phyloP scores from a whole-genome alignment of 345 rosid species.

The Aquilaria malaccensis region DNA sequence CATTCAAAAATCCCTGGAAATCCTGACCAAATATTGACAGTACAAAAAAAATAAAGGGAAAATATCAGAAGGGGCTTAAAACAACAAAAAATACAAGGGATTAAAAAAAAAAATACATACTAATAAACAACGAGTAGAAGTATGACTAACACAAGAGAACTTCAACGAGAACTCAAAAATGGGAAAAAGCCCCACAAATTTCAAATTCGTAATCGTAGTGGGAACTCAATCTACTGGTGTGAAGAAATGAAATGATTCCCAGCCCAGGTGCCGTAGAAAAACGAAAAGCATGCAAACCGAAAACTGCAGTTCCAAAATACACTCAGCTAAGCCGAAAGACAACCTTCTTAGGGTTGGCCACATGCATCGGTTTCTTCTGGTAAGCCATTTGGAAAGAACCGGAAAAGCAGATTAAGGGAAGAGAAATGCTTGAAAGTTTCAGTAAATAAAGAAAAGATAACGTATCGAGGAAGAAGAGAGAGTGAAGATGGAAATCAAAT shows the following conservation, averaged over 20 bases:
- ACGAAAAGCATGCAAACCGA: neutral
- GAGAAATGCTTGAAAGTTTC: neutral
- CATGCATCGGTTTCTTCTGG: too few relatives aligned
- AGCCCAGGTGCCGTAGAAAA: too few relatives aligned
- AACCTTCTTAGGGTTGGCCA: neutral
- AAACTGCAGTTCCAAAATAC: constrained; percentile 3
- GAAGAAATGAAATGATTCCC: too few relatives aligned
- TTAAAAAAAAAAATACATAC: neutral
- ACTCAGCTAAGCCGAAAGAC: constrained; percentile 3
- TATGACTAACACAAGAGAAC: neutral
- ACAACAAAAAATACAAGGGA: neutral
- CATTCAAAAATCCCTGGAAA: constrained; percentile 86
- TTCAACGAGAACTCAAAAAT: neutral
- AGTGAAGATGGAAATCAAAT: constrained; percentile 4
- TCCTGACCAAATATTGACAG: constrained; percentile 36
- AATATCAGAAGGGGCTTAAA: neutral
- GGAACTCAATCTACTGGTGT: too few relatives aligned
- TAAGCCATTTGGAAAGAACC: neutral
- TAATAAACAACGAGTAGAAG: neutral
- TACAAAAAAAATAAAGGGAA: constrained; percentile 2
- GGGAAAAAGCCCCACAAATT: too few relatives aligned
- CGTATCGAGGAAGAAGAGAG: neutral
- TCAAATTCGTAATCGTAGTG: too few relatives aligned
- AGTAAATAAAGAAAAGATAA: neutral
- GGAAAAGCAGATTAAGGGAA: neutral